Percentiles rank a stretch among this genome's conserved stretches.
Conservation (phyloP, 306 rosid species). For the Malus sieversii region DNA sequence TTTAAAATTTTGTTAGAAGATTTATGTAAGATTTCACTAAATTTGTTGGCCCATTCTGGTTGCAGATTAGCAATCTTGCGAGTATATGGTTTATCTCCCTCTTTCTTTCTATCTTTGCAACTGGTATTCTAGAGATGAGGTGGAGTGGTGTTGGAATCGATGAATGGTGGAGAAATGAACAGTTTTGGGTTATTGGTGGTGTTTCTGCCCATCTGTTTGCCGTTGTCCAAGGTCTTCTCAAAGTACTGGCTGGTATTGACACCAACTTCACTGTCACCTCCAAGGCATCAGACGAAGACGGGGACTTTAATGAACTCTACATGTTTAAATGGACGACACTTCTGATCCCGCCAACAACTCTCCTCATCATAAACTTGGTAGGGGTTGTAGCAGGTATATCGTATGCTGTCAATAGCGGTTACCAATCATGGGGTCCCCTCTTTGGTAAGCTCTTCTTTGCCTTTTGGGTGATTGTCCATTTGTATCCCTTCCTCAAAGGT, state of each 20-base stretch:
- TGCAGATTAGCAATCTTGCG: conserved; percentile 95
- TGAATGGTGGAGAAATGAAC: conserved; percentile 99
- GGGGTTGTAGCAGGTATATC: conserved; percentile 95
- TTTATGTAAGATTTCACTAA: neutral
- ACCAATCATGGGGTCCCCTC: conserved; percentile 98
- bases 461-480: conserved; percentile 93
- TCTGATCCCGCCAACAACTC: conserved; percentile 90
- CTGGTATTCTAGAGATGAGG: conserved; percentile 97
- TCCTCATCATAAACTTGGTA: conserved; percentile 79
- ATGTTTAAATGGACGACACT: conserved; percentile 96
- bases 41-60: conserved; percentile 3
- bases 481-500: conserved; percentile 97
- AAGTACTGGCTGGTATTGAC: conserved; percentile 93
- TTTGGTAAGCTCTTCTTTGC: conserved; percentile 98
- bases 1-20: neutral
- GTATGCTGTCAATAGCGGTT: conserved; percentile 86
- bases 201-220: conserved; percentile 92
- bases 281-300: conserved; percentile 93
- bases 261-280: conserved; percentile 98
- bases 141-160: conserved; percentile 98
- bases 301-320: conserved; percentile 82
- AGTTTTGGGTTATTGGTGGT: conserved; percentile 98
- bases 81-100: conserved; percentile 96
- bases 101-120: conserved; percentile 91
- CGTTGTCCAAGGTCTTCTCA: conserved; percentile 86